Conservation (phyloP, 345 rosid genomes). For the Camelina hispida region DNA sequence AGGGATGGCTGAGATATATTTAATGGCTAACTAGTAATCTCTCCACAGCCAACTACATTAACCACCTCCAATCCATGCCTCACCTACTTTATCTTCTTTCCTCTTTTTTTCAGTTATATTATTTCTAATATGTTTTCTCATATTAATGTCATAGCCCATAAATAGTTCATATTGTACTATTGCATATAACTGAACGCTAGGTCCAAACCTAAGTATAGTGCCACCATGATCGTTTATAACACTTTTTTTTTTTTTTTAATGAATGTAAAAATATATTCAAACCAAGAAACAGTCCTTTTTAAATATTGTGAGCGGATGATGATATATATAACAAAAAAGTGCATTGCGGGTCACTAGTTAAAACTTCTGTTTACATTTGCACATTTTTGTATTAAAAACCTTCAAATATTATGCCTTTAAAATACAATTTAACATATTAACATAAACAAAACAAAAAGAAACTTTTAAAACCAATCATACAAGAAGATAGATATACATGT, state of each 20-base stretch:
- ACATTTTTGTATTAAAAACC: not conserved
- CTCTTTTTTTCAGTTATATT: not conserved
- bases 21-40: slow-evolving; percentile 16
- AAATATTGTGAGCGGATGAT: not conserved
- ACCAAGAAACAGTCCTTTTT: not conserved
- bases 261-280: no score
- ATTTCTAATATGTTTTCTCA: not conserved
- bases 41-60: slow-evolving; percentile 28
- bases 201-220: slow-evolving; percentile 4
- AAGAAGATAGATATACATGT: not conserved
- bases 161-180: not conserved
- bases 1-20: slow-evolving; percentile 9
- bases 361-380: not conserved
- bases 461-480: not conserved
- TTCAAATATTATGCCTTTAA: not conserved
- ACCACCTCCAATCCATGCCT: slow-evolving; percentile 22
- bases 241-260: not conserved
- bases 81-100: slow-evolving; percentile 14
- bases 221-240: not conserved
- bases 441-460: not conserved
- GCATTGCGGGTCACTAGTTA: not conserved
- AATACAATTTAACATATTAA: not conserved
- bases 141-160: not conserved
- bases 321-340: not conserved
- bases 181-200: slow-evolving; percentile 7